Evolutionary conservation across 2,329 filamentous ascomycete genomes (phyloP).

Genomic region (Botryotinia calthae): DNA sequence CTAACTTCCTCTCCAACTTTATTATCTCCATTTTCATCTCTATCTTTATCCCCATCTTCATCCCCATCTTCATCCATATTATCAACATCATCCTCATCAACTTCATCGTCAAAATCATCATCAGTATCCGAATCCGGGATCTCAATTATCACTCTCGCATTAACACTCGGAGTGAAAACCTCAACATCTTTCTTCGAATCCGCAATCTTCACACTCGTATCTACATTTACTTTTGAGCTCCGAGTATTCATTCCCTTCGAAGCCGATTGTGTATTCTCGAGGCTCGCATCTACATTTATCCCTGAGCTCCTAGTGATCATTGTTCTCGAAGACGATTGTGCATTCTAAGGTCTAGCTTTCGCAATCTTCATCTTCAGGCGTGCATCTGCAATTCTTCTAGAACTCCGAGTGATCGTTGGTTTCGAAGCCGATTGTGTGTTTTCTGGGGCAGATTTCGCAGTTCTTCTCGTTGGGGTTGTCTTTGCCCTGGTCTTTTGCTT

Average conservation of each 20-base stretch:
- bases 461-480: no score
- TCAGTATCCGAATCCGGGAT: not conserved
- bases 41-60: no score
- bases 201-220: fast-evolving
- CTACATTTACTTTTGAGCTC: not conserved
- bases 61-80: no score
- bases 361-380: not conserved
- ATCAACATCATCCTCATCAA: no score
- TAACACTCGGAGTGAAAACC: fast-evolving
- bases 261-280: no score
- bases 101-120: not conserved
- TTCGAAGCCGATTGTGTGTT: no score
- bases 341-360: not conserved
- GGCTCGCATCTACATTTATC: not conserved
- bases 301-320: not conserved
- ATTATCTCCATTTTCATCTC: no score
- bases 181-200: not conserved
- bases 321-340: no score
- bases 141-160: not conserved
- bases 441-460: no score
- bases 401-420: no score
- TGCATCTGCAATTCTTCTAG: no score
- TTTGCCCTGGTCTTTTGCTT: not conserved
- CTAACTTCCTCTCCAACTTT: no score
- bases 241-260: not conserved